Percentiles rank a stretch among this genome's conserved stretches.
These are phyloP conservation scores for Candida jianshihensis DNA, from an alignment of 805 yeast genomes.

Conservation along the genomic window DNA sequence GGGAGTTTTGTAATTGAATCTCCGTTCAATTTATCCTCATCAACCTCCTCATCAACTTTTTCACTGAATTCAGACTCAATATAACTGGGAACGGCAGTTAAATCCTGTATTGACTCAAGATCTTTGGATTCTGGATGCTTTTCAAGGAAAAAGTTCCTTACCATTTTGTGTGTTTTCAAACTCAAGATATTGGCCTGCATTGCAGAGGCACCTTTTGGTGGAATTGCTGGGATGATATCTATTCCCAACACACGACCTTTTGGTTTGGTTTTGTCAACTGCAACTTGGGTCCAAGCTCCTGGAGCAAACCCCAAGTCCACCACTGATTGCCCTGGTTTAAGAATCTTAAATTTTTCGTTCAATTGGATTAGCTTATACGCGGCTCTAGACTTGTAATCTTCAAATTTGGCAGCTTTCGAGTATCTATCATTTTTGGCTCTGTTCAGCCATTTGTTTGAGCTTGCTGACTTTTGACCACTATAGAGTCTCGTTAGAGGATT, in stretches of 20 bases:
- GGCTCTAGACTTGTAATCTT: conserved; percentile 73
- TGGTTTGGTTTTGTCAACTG: conserved; percentile 43
- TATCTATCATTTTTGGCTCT: conserved; percentile 62
- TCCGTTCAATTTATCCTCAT: conserved; percentile 7
- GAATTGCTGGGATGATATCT: conserved; percentile 70
- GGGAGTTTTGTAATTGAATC: conserved; percentile 22
- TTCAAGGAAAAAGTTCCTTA: conserved; percentile 40
- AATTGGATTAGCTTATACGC: conserved; percentile 83
- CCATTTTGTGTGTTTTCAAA: conserved; percentile 49
- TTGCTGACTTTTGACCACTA: conserved; percentile 29
- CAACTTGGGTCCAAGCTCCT: conserved; percentile 92
- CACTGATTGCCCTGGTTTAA: conserved; percentile 50
- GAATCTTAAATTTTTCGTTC: conserved; percentile 53
- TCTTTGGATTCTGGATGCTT: background rate
- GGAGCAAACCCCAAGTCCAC: conserved; percentile 92
- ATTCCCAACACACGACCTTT: conserved; percentile 66
- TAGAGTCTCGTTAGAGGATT: conserved; percentile 6
- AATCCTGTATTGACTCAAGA: conserved; percentile 4
- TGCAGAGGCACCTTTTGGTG: conserved; percentile 73
- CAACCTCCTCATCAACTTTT: conserved; percentile 5
- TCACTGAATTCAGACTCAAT: conserved; percentile 23
- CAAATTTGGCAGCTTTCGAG: conserved; percentile 57
- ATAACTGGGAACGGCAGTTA: conserved; percentile 22
- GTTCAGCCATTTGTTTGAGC: conserved; percentile 68
- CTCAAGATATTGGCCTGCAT: conserved; percentile 87